Conservation (phyloP, 495 filamentous ascomycete genomes). For the Rhizodiscina lignyota region DNA sequence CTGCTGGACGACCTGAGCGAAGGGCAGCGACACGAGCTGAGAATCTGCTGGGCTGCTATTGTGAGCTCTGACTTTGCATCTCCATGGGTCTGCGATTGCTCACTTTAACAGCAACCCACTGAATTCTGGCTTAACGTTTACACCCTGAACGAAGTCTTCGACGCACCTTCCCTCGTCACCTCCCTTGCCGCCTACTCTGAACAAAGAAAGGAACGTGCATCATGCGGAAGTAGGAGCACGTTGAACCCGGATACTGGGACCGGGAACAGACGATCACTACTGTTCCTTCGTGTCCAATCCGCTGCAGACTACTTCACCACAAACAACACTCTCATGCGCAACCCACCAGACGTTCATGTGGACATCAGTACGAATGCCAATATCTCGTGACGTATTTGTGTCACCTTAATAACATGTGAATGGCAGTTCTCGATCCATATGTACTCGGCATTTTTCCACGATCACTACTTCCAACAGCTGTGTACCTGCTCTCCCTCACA, state of each 20-base stretch:
- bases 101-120: conserved; percentile 60
- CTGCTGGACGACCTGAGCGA: conserved; percentile 58
- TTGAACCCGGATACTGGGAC: conserved; percentile 9
- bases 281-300: conserved; percentile 65
- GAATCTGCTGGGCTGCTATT: conserved; percentile 86
- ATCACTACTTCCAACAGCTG: conserved; percentile 21
- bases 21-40: conserved; percentile 73
- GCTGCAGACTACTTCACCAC: conserved; percentile 71
- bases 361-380: conserved; percentile 44
- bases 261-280: conserved; percentile 27
- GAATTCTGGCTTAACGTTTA: conserved; percentile 53
- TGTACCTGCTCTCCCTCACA: conserved; percentile 20
- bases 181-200: conserved; percentile 48
- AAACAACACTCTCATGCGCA: conserved; percentile 55
- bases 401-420: not conserved
- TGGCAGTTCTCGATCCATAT: conserved; percentile 62
- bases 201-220: conserved; percentile 22
- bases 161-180: conserved; percentile 41
- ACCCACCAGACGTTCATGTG: conserved; percentile 55
- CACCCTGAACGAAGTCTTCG: conserved; percentile 37
- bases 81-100: not conserved
- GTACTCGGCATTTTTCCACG: conserved; percentile 24
- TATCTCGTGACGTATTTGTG: conserved; percentile 1
- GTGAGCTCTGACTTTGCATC: conserved; percentile 32
- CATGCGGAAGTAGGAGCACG: not conserved